phyloP scores from a whole-genome alignment of 495 filamentous ascomycete genomes.

The Lichenothelia convexa region DNA sequence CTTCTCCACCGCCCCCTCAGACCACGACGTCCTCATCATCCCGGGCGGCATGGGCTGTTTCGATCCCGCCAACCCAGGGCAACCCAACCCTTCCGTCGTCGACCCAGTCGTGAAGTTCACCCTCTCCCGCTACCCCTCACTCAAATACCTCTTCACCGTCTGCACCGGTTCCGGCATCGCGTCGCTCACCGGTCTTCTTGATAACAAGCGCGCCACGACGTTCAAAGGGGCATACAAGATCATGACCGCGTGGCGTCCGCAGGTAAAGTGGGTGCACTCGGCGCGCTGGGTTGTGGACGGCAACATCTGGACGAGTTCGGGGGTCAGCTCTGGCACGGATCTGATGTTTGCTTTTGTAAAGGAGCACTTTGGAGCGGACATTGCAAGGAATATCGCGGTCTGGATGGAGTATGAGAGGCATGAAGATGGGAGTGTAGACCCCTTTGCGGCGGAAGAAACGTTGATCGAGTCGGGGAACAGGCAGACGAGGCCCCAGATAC shows the following conservation, averaged over 20 bases:
- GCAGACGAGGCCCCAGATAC: background rate
- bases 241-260: constrained; percentile 21
- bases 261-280: constrained; percentile 37
- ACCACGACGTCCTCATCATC: constrained; percentile 46
- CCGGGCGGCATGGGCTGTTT: constrained; percentile 42
- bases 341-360: constrained; percentile 34
- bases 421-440: constrained; percentile 16
- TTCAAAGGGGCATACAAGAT: constrained; percentile 26
- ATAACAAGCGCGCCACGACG: constrained; percentile 39
- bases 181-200: constrained; percentile 37
- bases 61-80: constrained; percentile 15
- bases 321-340: constrained; percentile 49
- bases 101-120: constrained; percentile 28
- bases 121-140: constrained; percentile 19
- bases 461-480: constrained; percentile 8
- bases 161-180: constrained; percentile 39
- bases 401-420: constrained; percentile 22
- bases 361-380: constrained; percentile 24
- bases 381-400: constrained; percentile 12
- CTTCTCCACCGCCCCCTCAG: constrained; percentile 24
- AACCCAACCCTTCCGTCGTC: too few species aligned
- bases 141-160: constrained; percentile 41
- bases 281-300: constrained; percentile 51
- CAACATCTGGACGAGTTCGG: constrained; percentile 48
- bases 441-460: too few species aligned